Base-by-base conservation (phyloP, 2,329 filamentous ascomycete genomes). In the Amauroascus verrucosus region DNA sequence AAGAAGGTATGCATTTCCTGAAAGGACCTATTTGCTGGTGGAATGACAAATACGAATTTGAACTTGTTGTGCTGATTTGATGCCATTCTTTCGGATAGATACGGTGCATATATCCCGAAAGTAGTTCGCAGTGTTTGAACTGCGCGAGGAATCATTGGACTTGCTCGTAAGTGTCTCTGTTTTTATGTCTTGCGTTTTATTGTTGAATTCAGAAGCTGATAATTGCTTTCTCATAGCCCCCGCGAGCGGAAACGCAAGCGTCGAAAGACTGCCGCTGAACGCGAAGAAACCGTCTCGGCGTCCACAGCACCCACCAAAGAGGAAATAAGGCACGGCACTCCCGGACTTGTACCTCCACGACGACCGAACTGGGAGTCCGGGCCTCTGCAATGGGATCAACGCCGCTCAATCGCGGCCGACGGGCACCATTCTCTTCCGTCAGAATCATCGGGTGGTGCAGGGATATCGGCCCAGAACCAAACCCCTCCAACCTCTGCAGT, bases 141-240 rank as follows among this genome's bases (percentile, higher is more conserved):
- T 64, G 62, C 33, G 54, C 58, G 20, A 55, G 62, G 28, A 62
- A 65, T 41, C 58, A 58, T 53, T 65, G 62, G 63, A 60, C 62
- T 24, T 64, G 63, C 55, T 59, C 57, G 63, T 65, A 41, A 56
- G 30, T 28, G 33, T n/a, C 16, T 20, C 40, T 9, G n/a, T n/a
- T 6, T 11, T 20, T 18, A 4, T 38, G 26, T 47, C 1, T 4
- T 6, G 16, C 16, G 18, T 32, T 22, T 22, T 2, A 14, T 16
- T 45, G 37, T n/a, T 18, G 43, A 43, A 28, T 38, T 7, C 22
- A n/a, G 35, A 35, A 18, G 1, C 24, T 41, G 6, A 33, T 6
- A 20, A 22, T 41, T 38, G 9, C 40, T 45, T 54, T 40, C n/a
- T 30, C 43, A 14, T 43, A 60, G 58, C 3, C 58, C 58, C 37